Evolutionary conservation across 176 grass and related monocot genomes (phyloP), one percentile per base, ranked within the genome.

Genomic region (Oryza brachyantha): DNA sequence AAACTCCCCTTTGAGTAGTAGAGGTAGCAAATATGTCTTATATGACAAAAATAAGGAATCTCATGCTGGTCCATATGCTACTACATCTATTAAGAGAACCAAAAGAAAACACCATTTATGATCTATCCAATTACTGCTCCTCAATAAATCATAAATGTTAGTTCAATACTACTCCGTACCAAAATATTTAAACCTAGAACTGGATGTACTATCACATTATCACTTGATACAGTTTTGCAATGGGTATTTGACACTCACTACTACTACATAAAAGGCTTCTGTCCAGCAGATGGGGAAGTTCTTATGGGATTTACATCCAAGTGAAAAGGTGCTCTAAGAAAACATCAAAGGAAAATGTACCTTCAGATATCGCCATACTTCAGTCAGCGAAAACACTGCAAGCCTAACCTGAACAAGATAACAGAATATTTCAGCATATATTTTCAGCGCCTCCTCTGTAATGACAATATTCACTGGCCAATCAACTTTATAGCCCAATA

Each of bases 381-480:
- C 90, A 81, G 83, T 90, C 64, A 98, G 80, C 65, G 90, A 90
- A 83, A 90, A 92, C 29, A 94, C 71, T 46, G 95, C 91, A 86
- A 87, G 87, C 68, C 87, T 94, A 66, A 94, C 88, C 87, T 98
- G 85, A 84, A 84, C 76, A 71, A 98, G 89, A 88, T 85, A 92
- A 75, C 87, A 84, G 81, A 98, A 98, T 81, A 98, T 94, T 68
- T 92, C 89, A 85, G 91, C 87, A 94, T 98, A 98, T 81, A 80
- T 92, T 79, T 92, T 83, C 79, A 98, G 86, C 72, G 92, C 84
- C 76, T 73, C 92, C 29, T 84, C 79, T 73, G 87, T 98, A 73
- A 98, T 84, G 85, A 98, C 79, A 40, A 98, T 98, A 87, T 73
- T 91, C 68, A 94, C 79, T 64, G 95, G 95, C 95, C 95, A 98